Base-by-base conservation (phyloP, 345 rosid genomes). In the Psidium friedrichsthalianum region DNA sequence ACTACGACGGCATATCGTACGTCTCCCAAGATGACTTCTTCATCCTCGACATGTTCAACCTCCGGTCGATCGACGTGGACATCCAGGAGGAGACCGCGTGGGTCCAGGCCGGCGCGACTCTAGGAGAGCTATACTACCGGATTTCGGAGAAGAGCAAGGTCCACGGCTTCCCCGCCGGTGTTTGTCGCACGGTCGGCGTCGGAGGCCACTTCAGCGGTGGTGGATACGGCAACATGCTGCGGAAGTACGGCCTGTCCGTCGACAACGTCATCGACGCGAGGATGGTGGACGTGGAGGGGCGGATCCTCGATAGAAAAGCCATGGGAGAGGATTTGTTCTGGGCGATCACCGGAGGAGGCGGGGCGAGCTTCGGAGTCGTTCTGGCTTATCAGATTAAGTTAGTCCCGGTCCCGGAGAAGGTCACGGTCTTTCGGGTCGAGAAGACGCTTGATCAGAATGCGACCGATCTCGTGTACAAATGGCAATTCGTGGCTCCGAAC, bases 291-390 rank as follows among this genome's bases (percentile, higher is more conserved):
- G 91, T 57, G 12, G 61, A 76, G 2, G 92, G 94, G 0, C 20
- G 83, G 54, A 81, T 92, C 21, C 89, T 86, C 5, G 89, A 90
- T 81, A 87, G 93, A 54, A 87, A 87, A 22, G n/a, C 89, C 22
- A 92, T 92, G 94, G 94, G 92, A 29, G 91, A 91, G 64, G 94
- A 92, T 89, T 82, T 92, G 11, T 92, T 92, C 56, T 92, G 93
- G 93, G 93, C 94, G 25, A 84, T 92, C 29, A 83, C 86, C 1
- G 93, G 94, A 42, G 93, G 93, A 4, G 93, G 94, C 12, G 92
- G 91, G 0, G 92, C 89, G 10, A 90, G 94, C 86, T 88, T 91
- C 84, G 91, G 91, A 9, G 90, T 91, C 57, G 44, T 92, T 55
- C 54, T 92, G 47, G 87, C 84, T 5, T 92, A 90, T 84, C 88